Conservation (phyloP, 208 protist genomes). For the Sergeia podlipaevii region DNA sequence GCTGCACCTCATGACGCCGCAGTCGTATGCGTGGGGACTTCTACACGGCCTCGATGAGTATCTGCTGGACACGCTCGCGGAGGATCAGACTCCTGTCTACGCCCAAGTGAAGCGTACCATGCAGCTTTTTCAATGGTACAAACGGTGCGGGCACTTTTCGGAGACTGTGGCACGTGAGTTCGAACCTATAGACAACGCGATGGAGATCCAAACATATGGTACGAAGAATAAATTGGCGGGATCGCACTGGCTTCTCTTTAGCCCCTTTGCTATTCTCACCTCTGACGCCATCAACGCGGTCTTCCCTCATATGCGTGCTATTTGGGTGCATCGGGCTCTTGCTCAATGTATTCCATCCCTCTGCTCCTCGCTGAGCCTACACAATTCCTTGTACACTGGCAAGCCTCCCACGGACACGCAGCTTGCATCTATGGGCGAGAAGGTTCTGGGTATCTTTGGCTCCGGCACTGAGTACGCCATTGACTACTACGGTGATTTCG, state of each 20-base stretch:
- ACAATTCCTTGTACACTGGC: conserved; percentile 88
- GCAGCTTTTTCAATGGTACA: conserved; percentile 87
- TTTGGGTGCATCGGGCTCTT: conserved; percentile 88
- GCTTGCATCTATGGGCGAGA: conserved; percentile 78
- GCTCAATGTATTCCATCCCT: conserved; percentile 83
- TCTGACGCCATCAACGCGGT: conserved; percentile 50
- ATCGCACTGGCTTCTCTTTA: conserved; percentile 82
- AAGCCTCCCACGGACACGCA: conserved; percentile 82
- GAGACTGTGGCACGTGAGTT: conserved; percentile 58
- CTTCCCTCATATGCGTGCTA: conserved; percentile 72
- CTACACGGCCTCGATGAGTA: conserved; percentile 89
- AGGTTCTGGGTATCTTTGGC: conserved; percentile 87
- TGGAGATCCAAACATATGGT: conserved; percentile 78
- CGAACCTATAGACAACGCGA: conserved; percentile 76
- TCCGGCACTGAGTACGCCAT: conserved; percentile 82
- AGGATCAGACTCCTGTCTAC: conserved; percentile 79
- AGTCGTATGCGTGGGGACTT: conserved; percentile 85
- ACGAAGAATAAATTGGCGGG: conserved; percentile 52
- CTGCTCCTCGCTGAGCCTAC: conserved; percentile 79
- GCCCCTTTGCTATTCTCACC: conserved; percentile 80
- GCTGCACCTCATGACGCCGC: conserved; percentile 81
- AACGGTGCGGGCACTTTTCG: conserved; percentile 78
- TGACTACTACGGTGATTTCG: conserved; percentile 76
- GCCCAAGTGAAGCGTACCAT: conserved; percentile 59
- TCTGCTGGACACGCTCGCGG: conserved; percentile 82